Conservation (phyloP, 495 filamentous ascomycete species). For the Oidiodendron maius region DNA sequence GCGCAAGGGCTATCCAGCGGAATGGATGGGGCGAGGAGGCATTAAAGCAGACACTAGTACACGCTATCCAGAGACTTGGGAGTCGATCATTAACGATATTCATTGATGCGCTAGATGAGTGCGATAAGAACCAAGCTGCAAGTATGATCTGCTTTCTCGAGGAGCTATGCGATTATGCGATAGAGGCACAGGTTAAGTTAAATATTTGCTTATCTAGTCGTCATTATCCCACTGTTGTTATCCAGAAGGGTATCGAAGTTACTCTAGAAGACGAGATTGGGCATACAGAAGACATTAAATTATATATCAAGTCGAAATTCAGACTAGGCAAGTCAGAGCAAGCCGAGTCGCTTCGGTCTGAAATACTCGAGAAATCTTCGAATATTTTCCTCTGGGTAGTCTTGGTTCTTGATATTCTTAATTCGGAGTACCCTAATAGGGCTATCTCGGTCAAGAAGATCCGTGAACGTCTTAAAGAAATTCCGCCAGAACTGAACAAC, state of each 20-base stretch:
- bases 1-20: constrained; percentile 12
- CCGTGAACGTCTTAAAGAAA: constrained; percentile 25
- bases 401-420: constrained; percentile 34
- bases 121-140: constrained; percentile 24
- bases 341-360: constrained; percentile 12
- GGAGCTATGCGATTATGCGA: constrained; percentile 22
- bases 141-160: constrained; percentile 37
- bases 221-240: constrained; percentile 29
- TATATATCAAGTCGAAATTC: constrained; percentile 25
- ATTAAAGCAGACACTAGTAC: constrained; percentile 13
- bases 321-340: constrained; percentile 16
- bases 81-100: constrained; percentile 21
- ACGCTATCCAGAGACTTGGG: constrained; percentile 16
- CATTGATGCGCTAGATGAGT: constrained; percentile 38
- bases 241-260: constrained; percentile 24
- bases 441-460: constrained; percentile 16
- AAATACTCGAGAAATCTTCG: constrained; percentile 25
- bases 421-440: constrained; percentile 27
- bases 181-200: constrained; percentile 9
- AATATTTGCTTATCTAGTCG: constrained; percentile 37
- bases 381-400: constrained; percentile 33
- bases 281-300: constrained; percentile 25
- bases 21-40: constrained; percentile 17
- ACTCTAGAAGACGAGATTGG: constrained; percentile 25
- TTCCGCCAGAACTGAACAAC: constrained; percentile 29